phyloP scores from a whole-genome alignment of 164 flowering plant species.

The Piper longum region DNA sequence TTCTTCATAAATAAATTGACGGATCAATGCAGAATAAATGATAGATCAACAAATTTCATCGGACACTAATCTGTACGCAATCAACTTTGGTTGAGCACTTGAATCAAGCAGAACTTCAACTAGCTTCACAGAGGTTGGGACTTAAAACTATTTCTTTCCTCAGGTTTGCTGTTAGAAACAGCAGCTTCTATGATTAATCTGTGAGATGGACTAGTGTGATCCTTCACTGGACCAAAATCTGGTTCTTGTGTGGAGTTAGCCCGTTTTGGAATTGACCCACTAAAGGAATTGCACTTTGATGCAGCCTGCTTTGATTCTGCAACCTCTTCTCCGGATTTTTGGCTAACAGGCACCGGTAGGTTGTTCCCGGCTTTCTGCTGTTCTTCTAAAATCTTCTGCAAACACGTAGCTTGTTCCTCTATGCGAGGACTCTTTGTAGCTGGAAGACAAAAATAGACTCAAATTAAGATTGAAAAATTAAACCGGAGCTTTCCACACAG shows the following conservation, averaged over 20 bases:
- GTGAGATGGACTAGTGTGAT: conserved; percentile 11
- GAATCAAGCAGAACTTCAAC: no score
- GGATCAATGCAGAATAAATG: no score
- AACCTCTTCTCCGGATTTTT: conserved; percentile 12
- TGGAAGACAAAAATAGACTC: conserved; percentile 7
- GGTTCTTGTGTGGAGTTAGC: conserved; percentile 9
- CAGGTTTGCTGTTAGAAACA: neutral
- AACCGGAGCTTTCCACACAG: no score
- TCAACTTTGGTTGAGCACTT: no score
- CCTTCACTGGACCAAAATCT: conserved; percentile 10
- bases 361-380: conserved; percentile 35
- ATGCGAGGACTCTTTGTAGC: conserved; percentile 51
- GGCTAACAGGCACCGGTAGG: conserved; percentile 11
- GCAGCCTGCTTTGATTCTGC: conserved; percentile 11
- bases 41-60: no score
- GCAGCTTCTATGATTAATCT: neutral
- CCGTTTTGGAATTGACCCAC: conserved; percentile 7
- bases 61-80: no score
- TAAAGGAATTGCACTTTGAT: conserved; percentile 18
- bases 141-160: no score
- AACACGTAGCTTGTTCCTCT: conserved; percentile 48
- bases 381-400: conserved; percentile 46
- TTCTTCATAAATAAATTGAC: no score
- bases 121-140: neutral
- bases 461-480: neutral